Base-by-base conservation (phyloP, 129 eudicot species). In the Flaveria linearis region DNA sequence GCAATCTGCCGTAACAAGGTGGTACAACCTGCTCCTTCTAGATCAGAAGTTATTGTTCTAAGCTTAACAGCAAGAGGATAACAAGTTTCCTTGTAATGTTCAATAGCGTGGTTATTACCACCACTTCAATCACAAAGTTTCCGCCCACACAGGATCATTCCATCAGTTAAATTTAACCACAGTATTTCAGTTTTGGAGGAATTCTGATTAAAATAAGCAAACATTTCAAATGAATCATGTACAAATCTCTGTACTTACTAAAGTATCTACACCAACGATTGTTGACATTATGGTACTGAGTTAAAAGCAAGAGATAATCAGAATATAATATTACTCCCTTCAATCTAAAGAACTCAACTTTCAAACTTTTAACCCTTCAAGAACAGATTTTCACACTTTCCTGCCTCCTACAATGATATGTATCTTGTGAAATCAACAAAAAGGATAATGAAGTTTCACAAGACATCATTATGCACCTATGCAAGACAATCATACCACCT, bases 1-100 rank as follows among this genome's bases (percentile, higher is more conserved):
- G 45, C 23, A 30, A 7, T 30, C 68, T 62, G 26, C 68, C 13
- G 13, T 33, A 64, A 64, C 46, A 7, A 77, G 53, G 14, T 57
- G 71, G 77, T 77, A 57, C 80, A 87, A 93, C 98, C 98, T 90
- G 97, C 98, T 78, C 86, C 88, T 81, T 93, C 96, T 8, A 93
- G 82, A 81, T 91, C 98, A 74, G 89, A 86, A 58, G 97, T 93
- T 84, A 91, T 84, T 9, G 98, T 93, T 72, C 98, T 97, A 69
- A 93, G 97, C 80, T 93, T 93, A 53, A 90, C 98, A 51, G 96
- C 98, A 74, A 93, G 93, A 69, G 97, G 98, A 85, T 84, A 87
- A 12, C 69, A 77, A 10, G 98, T 87, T 61, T 77, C 90, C 36
- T 84, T 85, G 43, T 81, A 93, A 85, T 93, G 91, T 72, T 83